Percentiles rank a stretch among this genome's conserved stretches.
phyloP scores from a whole-genome alignment of 208 protist genomes.

The Acanthamoeba pearcei region DNA sequence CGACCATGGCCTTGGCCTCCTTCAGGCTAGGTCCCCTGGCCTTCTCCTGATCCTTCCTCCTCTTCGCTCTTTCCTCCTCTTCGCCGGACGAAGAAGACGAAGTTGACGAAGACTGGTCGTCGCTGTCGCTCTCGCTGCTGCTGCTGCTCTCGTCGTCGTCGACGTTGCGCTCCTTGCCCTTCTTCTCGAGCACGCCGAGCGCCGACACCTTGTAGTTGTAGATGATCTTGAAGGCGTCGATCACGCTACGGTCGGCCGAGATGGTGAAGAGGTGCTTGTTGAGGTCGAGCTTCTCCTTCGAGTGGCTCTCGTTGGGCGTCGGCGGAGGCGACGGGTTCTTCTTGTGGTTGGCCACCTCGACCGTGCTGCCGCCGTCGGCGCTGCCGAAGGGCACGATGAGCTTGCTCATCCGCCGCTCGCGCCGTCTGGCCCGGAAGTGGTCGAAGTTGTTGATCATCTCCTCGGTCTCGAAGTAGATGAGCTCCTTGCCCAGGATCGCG shows the following conservation, averaged over 20 bases:
- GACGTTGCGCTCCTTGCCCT: slow-evolving; percentile 40
- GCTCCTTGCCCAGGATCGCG: slow-evolving; percentile 62
- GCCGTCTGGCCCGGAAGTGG: slow-evolving; percentile 33
- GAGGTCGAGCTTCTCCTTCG: slow-evolving; percentile 49
- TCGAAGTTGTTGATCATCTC: slow-evolving; percentile 69
- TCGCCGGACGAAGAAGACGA: not conserved
- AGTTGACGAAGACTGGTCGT: not conserved
- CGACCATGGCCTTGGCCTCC: slow-evolving; percentile 46
- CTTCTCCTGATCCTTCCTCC: slow-evolving; percentile 17
- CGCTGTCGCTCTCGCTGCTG: not conserved
- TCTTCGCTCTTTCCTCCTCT: not conserved
- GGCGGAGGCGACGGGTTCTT: not conserved
- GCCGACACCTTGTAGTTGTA: slow-evolving; percentile 68
- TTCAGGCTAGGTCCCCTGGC: slow-evolving; percentile 9
- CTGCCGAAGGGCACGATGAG: slow-evolving; percentile 9
- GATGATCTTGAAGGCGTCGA: slow-evolving; percentile 62
- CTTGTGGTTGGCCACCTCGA: not conserved
- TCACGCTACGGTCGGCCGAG: slow-evolving; percentile 49
- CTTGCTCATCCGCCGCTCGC: slow-evolving; percentile 56
- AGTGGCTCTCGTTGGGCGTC: not conserved
- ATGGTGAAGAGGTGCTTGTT: slow-evolving; percentile 68
- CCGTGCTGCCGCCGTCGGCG: not conserved
- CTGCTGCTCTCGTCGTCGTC: slow-evolving; percentile 33
- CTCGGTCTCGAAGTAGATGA: slow-evolving; percentile 69
- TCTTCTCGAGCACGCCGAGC: slow-evolving; percentile 66